These are phyloP conservation scores for Amanita inopinata DNA, from an alignment of 768 basidiomycete species.

Conservation along the genomic window DNA sequence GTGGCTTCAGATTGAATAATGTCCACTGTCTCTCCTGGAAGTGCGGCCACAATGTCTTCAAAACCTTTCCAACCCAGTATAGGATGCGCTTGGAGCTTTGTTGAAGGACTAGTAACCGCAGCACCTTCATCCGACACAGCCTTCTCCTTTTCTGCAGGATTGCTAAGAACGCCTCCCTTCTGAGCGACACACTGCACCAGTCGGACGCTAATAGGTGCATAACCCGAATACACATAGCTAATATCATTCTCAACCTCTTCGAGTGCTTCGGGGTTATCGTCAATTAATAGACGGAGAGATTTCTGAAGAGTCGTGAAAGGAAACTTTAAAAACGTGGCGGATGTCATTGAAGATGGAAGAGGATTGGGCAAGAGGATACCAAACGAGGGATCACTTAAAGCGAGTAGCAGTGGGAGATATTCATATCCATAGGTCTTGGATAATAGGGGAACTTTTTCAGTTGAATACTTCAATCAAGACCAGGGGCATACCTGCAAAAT, in stretches of 20 bases:
- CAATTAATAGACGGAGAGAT: conserved; percentile 83
- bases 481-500: conserved; percentile 62
- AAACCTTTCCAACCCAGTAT: conserved; percentile 97
- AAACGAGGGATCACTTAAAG: conserved; percentile 57
- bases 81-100: conserved; percentile 76
- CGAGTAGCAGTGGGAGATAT: conserved; percentile 56
- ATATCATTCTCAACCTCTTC: conserved; percentile 90
- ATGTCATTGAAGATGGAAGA: conserved; percentile 27
- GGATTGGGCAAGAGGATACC: conserved; percentile 59
- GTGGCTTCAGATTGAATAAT: conserved; percentile 31
- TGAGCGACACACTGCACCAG: conserved; percentile 90
- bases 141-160: conserved; percentile 57
- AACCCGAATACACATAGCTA: conserved; percentile 93
- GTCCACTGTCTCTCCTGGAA: conserved; percentile 86
- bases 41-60: conserved; percentile 74
- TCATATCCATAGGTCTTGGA: conserved; percentile 68
- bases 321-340: conserved; percentile 47
- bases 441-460: conserved; percentile 15
- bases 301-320: conserved; percentile 72
- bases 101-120: conserved; percentile 24
- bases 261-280: conserved; percentile 67
- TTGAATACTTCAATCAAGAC: not conserved
- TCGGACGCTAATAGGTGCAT: conserved; percentile 86
- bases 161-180: conserved; percentile 82
- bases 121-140: conserved; percentile 23